Percentiles rank a stretch among this genome's conserved stretches.
Conservation (phyloP, 2,329 filamentous ascomycete genomes). For the Lizonia empirigonia region DNA sequence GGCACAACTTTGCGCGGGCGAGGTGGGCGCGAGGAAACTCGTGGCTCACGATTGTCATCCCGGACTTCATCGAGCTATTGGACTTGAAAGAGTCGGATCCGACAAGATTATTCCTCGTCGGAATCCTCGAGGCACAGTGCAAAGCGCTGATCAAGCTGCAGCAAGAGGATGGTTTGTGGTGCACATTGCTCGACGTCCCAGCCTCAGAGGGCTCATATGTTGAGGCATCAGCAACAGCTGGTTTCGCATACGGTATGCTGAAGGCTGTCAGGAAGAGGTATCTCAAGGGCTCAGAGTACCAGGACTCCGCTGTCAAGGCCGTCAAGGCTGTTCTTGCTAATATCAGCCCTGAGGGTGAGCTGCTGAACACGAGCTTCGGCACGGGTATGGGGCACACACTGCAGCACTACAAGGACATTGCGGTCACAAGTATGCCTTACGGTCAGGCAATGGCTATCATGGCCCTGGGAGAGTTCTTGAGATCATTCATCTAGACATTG, state of each 20-base stretch:
- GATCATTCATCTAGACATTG: slow-evolving; percentile 59
- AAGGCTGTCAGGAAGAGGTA: slow-evolving; percentile 75
- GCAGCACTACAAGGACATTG: slow-evolving; percentile 79
- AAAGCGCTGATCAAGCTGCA: slow-evolving; percentile 68
- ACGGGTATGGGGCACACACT: slow-evolving; percentile 76
- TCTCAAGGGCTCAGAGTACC: slow-evolving; percentile 63
- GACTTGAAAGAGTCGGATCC: slow-evolving; percentile 65
- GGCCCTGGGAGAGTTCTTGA: slow-evolving; percentile 74
- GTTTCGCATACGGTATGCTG: slow-evolving; percentile 79
- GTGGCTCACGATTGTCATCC: slow-evolving; percentile 84
- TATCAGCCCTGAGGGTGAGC: slow-evolving; percentile 70
- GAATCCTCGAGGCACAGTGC: slow-evolving; percentile 72
- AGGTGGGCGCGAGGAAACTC: slow-evolving; percentile 67
- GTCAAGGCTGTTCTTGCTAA: slow-evolving; percentile 69
- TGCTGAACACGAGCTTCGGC: slow-evolving; percentile 77
- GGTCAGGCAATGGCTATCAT: slow-evolving; percentile 86
- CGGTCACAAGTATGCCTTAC: slow-evolving; percentile 80
- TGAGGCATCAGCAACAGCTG: slow-evolving; percentile 78
- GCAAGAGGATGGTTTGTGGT: slow-evolving; percentile 68
- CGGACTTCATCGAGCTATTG: slow-evolving; percentile 77
- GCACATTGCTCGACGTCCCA: slow-evolving; percentile 72
- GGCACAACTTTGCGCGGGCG: slow-evolving; percentile 63
- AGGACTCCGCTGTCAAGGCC: slow-evolving; percentile 67
- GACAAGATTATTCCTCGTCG: slow-evolving; percentile 63
- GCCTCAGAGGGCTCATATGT: slow-evolving; percentile 72